Conservation (phyloP, 108 stramenopile genomes). For the Schizochytrium sp. region DNA sequence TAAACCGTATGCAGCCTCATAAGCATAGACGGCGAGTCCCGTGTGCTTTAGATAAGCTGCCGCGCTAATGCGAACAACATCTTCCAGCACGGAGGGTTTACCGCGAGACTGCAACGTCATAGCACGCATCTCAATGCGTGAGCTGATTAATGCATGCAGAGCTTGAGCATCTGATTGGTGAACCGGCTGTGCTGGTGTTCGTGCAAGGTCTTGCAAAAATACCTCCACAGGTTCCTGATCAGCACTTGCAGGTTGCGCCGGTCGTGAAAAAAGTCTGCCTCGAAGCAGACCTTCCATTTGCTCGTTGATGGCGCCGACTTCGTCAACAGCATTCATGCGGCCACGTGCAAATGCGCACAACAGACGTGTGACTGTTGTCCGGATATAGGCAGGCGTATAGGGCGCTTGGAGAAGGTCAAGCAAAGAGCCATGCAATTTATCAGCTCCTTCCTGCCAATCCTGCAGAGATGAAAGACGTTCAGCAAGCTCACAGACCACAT, state of each 20-base stretch:
- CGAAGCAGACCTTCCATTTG: constrained; percentile 4
- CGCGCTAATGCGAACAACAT: constrained; percentile 50
- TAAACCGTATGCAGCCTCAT: constrained; percentile 23
- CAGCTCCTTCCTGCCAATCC: constrained; percentile 47
- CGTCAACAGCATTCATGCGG: not conserved
- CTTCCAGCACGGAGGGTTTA: constrained; percentile 42
- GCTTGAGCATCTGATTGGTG: constrained; percentile 56
- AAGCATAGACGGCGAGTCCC: not conserved
- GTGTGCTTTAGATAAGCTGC: constrained; percentile 52
- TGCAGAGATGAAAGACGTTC: constrained; percentile 20
- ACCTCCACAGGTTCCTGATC: constrained; percentile 52
- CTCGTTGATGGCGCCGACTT: not conserved
- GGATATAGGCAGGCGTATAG: constrained; percentile 9
- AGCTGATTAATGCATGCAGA: constrained; percentile 17
- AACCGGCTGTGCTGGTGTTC: constrained; percentile 51
- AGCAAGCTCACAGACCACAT: constrained; percentile 28
- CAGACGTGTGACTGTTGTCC: not conserved
- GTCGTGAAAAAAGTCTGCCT: constrained; percentile 12
- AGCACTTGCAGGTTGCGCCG: not conserved
- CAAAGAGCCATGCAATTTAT: not conserved
- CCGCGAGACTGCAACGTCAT: constrained; percentile 28
- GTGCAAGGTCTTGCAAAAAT: constrained; percentile 53
- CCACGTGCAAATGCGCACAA: constrained; percentile 39
- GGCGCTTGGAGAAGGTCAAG: constrained; percentile 26
- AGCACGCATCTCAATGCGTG: not conserved